phyloP scores from a whole-genome alignment of 2,329 filamentous ascomycete genomes.

The Phyllosticta citribraziliensis region DNA sequence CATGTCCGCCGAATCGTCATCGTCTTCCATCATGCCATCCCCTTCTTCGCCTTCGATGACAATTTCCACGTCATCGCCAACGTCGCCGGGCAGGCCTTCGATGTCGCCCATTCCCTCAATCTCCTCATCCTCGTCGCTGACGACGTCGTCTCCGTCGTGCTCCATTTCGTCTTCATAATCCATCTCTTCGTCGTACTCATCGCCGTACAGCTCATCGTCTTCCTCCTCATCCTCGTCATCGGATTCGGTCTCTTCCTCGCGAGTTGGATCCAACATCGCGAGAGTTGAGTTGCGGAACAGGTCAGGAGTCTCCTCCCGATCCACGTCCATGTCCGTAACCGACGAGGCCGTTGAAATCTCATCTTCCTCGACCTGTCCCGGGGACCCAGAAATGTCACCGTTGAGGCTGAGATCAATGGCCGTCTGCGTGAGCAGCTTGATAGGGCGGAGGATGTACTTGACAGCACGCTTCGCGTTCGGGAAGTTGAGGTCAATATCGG shows the following conservation, averaged over 20 bases:
- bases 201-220: slow-evolving; percentile 74
- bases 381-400: slow-evolving; percentile 59
- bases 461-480: slow-evolving; percentile 87
- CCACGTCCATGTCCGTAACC: slow-evolving; percentile 76
- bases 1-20: slow-evolving; percentile 45
- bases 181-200: slow-evolving; percentile 83
- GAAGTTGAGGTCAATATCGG: slow-evolving; percentile 92
- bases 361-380: slow-evolving; percentile 63
- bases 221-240: slow-evolving; percentile 54
- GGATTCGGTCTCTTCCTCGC: slow-evolving; percentile 72
- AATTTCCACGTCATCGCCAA: slow-evolving; percentile 69
- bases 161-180: slow-evolving; percentile 81
- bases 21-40: slow-evolving; percentile 47
- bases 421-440: slow-evolving; percentile 78
- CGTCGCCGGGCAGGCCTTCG: slow-evolving; percentile 53
- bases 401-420: slow-evolving; percentile 77
- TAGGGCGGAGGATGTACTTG: slow-evolving; percentile 87
- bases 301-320: slow-evolving; percentile 75
- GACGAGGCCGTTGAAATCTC: slow-evolving; percentile 83
- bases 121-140: slow-evolving; percentile 80
- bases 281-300: slow-evolving; percentile 93
- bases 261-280: slow-evolving; percentile 81
- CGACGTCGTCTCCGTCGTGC: slow-evolving; percentile 71
- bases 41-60: slow-evolving; percentile 59
- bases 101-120: slow-evolving; percentile 68